Evolutionary conservation across 192 early-diverging fungal genomes (phyloP), one percentile per base, ranked within the genome.

Genomic region (Tieghemiomyces parasiticus): DNA sequence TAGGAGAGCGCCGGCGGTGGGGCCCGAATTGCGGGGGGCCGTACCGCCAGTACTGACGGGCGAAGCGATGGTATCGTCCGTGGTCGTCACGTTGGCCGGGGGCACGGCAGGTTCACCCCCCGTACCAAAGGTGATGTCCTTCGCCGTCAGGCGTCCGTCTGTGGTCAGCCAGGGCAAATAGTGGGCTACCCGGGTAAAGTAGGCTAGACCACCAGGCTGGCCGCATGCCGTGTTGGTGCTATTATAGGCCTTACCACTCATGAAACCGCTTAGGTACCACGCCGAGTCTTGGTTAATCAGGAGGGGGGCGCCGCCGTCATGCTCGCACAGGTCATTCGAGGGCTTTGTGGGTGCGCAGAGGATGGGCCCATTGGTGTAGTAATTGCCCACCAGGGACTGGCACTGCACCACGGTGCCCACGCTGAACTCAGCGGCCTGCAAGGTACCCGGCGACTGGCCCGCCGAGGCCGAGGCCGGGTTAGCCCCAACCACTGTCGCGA

Each of bases 171-270:
- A 60, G 4, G 46, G 44, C 46, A 47, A 26, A n/a, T 60, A 60
- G 46, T 60, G 31, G 1, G 59, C 59, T 4, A 60, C 42, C 34
- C 59, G 44, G n/a, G 59, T 60, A 34, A 48, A 60, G 26, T 32
- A 32, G 44, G n/a, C 16, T 0, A 10, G 8, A 30, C 24, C 34
- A 20, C n/a, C 31, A 13, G 24, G 3, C 24, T 2, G 8, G 44
- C 26, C 59, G 31, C 59, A 60, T 14, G 4, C 22, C 2, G 44
- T 46, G 16, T 20, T 16, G 26, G 13, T 29, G 22, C 26, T 9
- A 1, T 25, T 22, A 33, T 16, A 9, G 26, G 26, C 13, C 31
- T 48, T 60, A 45, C 32, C 59, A 13, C 59, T 45, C 16, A 60
- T 16, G 12, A 49, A 35, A 22, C 59, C 46, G 3, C n/a, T 45